phyloP scores from a whole-genome alignment of 805 yeast genomes.

The Wickerhamomyces chambardii region DNA sequence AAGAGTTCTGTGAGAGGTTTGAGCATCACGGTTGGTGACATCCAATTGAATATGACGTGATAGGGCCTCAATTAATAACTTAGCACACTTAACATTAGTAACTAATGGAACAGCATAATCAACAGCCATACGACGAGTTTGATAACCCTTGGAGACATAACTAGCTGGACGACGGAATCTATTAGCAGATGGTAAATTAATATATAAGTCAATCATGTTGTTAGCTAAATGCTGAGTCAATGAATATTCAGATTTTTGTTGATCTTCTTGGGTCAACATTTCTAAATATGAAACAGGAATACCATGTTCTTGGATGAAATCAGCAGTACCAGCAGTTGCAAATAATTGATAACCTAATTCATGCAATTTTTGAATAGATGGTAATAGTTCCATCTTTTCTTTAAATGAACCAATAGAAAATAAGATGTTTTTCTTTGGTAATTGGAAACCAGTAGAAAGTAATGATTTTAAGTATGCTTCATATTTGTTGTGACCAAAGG shows the following conservation, averaged over 20 bases:
- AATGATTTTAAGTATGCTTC: slow-evolving; percentile 96
- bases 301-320: slow-evolving; percentile 90
- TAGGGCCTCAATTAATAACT: slow-evolving; percentile 89
- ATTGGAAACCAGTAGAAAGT: slow-evolving; percentile 88
- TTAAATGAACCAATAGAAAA: slow-evolving; percentile 94
- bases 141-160: slow-evolving; percentile 95
- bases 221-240: slow-evolving; percentile 94
- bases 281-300: slow-evolving; percentile 94
- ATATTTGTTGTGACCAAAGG: slow-evolving; percentile 91
- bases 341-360: slow-evolving; percentile 84
- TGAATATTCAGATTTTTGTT: slow-evolving; percentile 88
- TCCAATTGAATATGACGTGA: slow-evolving; percentile 59
- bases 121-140: slow-evolving; percentile 99
- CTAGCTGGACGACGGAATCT: slow-evolving; percentile 98
- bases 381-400: slow-evolving; percentile 90
- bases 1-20: slow-evolving; percentile 79
- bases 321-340: slow-evolving; percentile 99
- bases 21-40: slow-evolving; percentile 74
- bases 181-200: slow-evolving; percentile 94
- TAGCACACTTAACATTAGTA: slow-evolving; percentile 96
- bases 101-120: slow-evolving; percentile 97
- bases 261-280: slow-evolving; percentile 63
- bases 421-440: slow-evolving; percentile 91
- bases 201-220: slow-evolving; percentile 91
- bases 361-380: slow-evolving; percentile 71